Evolutionary conservation across 83 land plant genomes (phyloP).

Genomic region (Thuja plicata): DNA sequence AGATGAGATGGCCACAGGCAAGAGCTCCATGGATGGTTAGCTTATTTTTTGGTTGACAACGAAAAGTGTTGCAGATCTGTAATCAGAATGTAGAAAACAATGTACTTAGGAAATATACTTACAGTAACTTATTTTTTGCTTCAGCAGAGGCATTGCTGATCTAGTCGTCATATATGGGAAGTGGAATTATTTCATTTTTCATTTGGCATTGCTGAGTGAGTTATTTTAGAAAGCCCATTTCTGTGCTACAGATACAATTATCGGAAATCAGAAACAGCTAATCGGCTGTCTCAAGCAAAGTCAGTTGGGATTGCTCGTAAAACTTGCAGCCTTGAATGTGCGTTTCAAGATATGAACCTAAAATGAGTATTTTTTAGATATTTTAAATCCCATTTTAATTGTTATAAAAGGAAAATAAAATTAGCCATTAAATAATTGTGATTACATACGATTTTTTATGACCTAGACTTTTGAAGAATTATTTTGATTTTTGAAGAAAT

Average conservation of each 20-base stretch:
- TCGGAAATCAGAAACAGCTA: not conserved
- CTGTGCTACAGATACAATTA: too few species aligned
- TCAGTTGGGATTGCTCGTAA: not conserved
- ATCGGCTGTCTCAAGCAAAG: not conserved
- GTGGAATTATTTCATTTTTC: too few species aligned
- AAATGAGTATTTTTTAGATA: too few species aligned
- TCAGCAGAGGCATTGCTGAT: too few species aligned
- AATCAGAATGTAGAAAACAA: not conserved
- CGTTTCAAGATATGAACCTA: not conserved
- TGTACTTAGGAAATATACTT: not conserved
- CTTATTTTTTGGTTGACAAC: not conserved
- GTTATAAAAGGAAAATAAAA: too few species aligned
- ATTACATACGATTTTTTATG: too few species aligned
- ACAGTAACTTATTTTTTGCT: not conserved
- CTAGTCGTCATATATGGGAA: too few species aligned
- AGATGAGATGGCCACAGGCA: not conserved
- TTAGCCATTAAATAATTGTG: too few species aligned
- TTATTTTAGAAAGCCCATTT: not conserved
- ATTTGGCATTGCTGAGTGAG: too few species aligned
- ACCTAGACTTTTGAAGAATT: too few species aligned
- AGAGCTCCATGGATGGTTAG: not conserved
- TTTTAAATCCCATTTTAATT: too few species aligned
- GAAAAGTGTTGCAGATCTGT: not conserved
- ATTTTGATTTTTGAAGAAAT: too few species aligned
- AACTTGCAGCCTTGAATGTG: not conserved